Percentiles rank a stretch among this genome's conserved stretches.
phyloP scores from a whole-genome alignment of 116 monocot genomes.

The Dioscorea cayenensis region DNA sequence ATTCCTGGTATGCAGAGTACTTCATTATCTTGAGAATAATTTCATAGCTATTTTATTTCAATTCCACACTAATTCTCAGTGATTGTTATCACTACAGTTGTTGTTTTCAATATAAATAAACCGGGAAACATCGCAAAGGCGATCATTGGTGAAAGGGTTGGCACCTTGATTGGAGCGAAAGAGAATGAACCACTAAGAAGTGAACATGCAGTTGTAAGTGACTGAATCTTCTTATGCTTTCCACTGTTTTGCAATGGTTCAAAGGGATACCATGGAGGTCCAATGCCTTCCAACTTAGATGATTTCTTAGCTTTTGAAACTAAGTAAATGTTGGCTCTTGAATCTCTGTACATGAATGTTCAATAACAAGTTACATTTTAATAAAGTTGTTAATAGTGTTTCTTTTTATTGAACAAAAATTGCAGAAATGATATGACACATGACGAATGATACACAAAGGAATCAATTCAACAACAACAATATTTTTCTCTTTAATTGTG shows the following conservation, averaged over 20 bases:
- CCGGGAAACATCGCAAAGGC: conserved; percentile 86
- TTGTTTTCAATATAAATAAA: conserved; percentile 86
- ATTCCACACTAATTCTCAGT: neutral
- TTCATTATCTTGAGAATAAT: neutral
- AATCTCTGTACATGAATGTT: neutral
- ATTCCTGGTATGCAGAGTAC: conserved; percentile 59
- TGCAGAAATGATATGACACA: too few relatives aligned
- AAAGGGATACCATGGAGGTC: neutral
- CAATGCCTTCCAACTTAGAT: neutral
- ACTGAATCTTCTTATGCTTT: neutral
- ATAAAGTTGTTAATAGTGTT: neutral
- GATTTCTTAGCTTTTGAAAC: neutral
- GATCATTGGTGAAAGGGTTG: conserved; percentile 87
- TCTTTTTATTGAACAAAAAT: too few relatives aligned
- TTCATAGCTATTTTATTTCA: neutral
- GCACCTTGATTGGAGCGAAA: conserved; percentile 58
- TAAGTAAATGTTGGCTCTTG: neutral
- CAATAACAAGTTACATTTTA: neutral
- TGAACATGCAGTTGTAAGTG: neutral
- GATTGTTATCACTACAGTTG: conserved; percentile 45
- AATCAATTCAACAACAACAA: too few relatives aligned
- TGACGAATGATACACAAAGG: too few relatives aligned
- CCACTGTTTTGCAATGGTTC: neutral
- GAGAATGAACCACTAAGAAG: neutral
- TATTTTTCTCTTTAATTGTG: too few relatives aligned